Conservation (phyloP, 225 moss, liverwort and hornwort genomes). For the Pseudisothecium myosuroides region DNA sequence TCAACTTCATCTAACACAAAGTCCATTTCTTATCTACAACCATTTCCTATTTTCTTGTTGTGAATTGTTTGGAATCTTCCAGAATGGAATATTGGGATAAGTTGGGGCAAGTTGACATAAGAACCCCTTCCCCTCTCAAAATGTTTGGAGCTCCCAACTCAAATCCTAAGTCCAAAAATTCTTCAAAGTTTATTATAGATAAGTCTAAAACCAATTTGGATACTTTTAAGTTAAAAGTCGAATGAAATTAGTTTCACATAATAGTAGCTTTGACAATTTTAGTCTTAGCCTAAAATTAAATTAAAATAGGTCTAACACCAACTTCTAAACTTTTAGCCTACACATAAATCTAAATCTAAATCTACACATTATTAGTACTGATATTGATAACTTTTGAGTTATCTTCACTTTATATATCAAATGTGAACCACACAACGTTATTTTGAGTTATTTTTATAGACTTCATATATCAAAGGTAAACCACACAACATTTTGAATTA, state of each 20-base stretch:
- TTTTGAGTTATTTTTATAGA: neutral
- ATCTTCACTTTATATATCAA: neutral
- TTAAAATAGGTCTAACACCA: fast-evolving
- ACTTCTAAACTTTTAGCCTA: neutral
- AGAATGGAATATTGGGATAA: fast-evolving
- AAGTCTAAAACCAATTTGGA: fast-evolving
- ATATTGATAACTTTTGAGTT: neutral
- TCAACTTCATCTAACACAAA: neutral
- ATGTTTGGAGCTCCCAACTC: fast-evolving
- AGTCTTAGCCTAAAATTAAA: neutral
- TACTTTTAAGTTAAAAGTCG: neutral
- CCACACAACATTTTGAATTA: too few species aligned
- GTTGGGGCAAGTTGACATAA: fast-evolving
- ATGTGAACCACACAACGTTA: neutral
- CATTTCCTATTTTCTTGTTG: too few species aligned
- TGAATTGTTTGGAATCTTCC: neutral
- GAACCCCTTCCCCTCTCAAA: fast-evolving
- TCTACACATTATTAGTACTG: neutral
- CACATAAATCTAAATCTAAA: neutral
- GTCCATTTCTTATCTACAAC: neutral
- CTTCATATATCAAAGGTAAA: too few species aligned
- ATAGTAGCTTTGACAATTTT: neutral
- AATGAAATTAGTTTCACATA: too few species aligned
- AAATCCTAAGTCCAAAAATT: neutral
- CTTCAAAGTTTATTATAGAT: neutral